Conservation (phyloP, 768 basidiomycete genomes). For the Sistotremastrum suecicum region DNA sequence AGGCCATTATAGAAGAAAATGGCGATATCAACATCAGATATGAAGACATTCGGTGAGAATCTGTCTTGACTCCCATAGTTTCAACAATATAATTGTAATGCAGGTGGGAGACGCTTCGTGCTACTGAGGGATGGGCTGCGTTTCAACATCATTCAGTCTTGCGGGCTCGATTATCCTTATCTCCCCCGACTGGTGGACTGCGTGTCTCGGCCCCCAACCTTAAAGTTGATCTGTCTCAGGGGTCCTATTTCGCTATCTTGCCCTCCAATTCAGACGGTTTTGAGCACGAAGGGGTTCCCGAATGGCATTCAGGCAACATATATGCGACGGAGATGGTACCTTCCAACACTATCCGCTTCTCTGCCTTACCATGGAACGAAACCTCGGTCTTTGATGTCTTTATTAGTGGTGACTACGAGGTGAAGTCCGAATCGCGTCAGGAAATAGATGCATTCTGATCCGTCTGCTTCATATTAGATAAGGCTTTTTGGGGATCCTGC, state of each 20-base stretch:
- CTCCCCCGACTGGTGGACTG: conserved; percentile 17
- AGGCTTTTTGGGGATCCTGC: conserved; percentile 71
- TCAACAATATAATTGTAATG: not conserved
- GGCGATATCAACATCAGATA: conserved; percentile 45
- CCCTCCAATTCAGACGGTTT: conserved; percentile 20
- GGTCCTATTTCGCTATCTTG: conserved; percentile 61
- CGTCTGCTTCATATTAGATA: conserved; percentile 31
- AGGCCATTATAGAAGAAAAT: conserved; percentile 22
- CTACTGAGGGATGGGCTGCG: conserved; percentile 76
- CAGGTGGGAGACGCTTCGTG: conserved; percentile 62
- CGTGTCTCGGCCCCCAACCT: conserved; percentile 27
- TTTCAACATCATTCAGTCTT: conserved; percentile 70
- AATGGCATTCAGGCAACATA: conserved; percentile 83
- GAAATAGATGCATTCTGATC: no score
- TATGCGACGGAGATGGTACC: conserved; percentile 48
- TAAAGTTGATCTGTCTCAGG: conserved; percentile 49
- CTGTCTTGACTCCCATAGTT: not conserved
- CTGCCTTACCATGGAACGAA: conserved; percentile 25
- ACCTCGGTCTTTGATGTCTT: conserved; percentile 53
- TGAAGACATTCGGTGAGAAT: conserved; percentile 3
- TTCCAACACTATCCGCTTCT: conserved; percentile 35
- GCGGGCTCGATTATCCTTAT: conserved; percentile 45
- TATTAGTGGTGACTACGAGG: conserved; percentile 78
- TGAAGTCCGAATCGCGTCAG: conserved; percentile 7
- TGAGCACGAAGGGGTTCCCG: conserved; percentile 16